These are phyloP conservation scores for Cicer bijugum DNA, from an alignment of 306 rosid species.

Conservation along the genomic window DNA sequence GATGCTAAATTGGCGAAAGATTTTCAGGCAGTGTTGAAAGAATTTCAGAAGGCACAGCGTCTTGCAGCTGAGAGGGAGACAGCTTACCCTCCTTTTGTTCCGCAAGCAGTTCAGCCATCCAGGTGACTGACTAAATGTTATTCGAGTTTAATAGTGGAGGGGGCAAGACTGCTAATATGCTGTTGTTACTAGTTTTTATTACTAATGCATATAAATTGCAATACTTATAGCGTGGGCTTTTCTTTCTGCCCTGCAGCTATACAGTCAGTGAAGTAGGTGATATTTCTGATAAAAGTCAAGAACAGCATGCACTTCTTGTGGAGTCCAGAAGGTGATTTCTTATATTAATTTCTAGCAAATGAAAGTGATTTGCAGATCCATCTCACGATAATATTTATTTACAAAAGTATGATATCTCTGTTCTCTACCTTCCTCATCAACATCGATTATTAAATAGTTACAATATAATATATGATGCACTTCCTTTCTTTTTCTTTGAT, in stretches of 20 bases:
- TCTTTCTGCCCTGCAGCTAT: constrained; percentile 58
- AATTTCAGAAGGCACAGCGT: constrained; percentile 95
- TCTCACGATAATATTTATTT: background rate
- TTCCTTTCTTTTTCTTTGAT: constrained; percentile 1
- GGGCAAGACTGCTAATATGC: background rate
- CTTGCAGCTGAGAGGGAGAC: constrained; percentile 99
- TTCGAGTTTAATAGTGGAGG: constrained; percentile 25
- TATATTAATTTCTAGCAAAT: constrained; percentile 10
- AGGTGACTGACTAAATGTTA: constrained; percentile 51
- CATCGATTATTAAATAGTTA: constrained; percentile 3
- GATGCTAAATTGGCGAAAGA: constrained; percentile 98
- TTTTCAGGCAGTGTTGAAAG: constrained; percentile 91
- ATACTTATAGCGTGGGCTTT: constrained; percentile 36
- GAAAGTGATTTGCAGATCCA: constrained; percentile 37
- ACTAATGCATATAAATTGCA: constrained; percentile 11
- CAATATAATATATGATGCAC: constrained; percentile 15
- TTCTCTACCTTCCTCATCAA: background rate
- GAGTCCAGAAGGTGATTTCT: constrained; percentile 80
- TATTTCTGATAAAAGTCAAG: constrained; percentile 61
- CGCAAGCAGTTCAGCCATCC: constrained; percentile 73
- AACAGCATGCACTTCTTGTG: constrained; percentile 83
- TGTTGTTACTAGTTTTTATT: constrained; percentile 21
- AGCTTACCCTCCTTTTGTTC: constrained; percentile 82
- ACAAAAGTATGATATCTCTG: background rate
- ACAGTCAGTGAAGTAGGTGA: constrained; percentile 64